Evolutionary conservation across 2,329 filamentous ascomycete species (phyloP), one percentile per base, ranked within the genome.

Genomic region (Endoconidiophora laricicola): DNA sequence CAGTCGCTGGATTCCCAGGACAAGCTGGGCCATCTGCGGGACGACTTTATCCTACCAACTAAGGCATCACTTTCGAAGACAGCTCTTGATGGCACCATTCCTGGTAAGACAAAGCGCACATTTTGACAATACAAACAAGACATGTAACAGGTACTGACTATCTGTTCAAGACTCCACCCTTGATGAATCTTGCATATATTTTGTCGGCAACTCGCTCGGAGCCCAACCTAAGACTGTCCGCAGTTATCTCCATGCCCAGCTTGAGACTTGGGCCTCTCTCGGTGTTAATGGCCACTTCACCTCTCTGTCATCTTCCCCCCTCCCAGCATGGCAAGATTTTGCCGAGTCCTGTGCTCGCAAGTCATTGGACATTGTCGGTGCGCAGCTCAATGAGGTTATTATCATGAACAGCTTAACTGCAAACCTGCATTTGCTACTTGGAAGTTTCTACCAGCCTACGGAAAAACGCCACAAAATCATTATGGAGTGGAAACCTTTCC

Each of bases 131-230:
- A 40, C 5, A 23, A 43, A 22, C 16, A 33, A 18, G 14, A 24
- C 24, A 41, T n/a, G 10, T 4, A 24, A 39, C 40, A 23, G 9
- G 12, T 14, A 14, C 40, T 38, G 20, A 24, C 37, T 4, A 39
- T 10, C 22, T 16, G 20, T 20, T 40, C 14, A 29, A 40, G 59
- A 63, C 1, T 59, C 33, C 5, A 20, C 33, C 12, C 16, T 69
- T n/a, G 65, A 57, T 4, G 57, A 63, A 44, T 58, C 60, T 50
- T 62, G 63, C 53, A 80, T 86, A 53, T 95, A 94, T 63, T 79
- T 95, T 55, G 90, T 86, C 57, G 88, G 88, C 51, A 94, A 94
- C 66, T 94, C 86, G 0, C 73, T 94, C 1, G 87, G 87, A 37
- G 74, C 88, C 3, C 87, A 94, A 62, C 86, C 87, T 41, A 78